phyloP scores from a whole-genome alignment of 139 green algal species.

The Bryopsis sp. region DNA sequence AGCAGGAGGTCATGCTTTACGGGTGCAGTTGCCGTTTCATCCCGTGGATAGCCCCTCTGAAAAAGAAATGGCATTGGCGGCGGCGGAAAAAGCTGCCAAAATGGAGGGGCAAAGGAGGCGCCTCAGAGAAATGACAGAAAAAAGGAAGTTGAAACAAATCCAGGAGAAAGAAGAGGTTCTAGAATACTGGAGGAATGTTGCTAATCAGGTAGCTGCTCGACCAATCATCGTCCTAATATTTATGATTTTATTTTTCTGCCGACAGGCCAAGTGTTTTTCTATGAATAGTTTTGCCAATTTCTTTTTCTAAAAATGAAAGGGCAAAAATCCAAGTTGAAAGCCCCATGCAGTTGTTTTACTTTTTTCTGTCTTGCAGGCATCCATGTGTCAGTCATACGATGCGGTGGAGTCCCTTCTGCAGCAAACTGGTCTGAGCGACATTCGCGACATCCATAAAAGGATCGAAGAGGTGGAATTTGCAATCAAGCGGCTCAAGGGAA shows the following conservation, averaged over 20 bases:
- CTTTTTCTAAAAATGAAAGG: no score
- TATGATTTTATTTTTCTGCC: no score
- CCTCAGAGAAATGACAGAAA: constrained; percentile 11
- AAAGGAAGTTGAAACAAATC: constrained; percentile 11
- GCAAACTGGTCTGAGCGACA: not conserved
- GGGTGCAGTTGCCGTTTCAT: constrained; percentile 14
- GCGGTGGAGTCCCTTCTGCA: not conserved
- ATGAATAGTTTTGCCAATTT: no score
- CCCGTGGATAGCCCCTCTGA: not conserved
- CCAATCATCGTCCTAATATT: no score
- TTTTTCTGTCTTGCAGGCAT: no score
- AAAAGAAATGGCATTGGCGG: constrained; percentile 4
- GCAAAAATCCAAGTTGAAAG: no score
- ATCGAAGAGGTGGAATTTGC: not conserved
- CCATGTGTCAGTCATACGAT: not conserved
- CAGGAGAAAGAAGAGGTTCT: constrained; percentile 18
- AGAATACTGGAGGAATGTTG: not conserved
- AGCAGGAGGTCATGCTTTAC: constrained; percentile 10
- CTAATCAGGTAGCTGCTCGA: no score
- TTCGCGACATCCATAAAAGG: not conserved
- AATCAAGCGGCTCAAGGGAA: constrained; percentile 7
- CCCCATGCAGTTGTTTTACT: no score
- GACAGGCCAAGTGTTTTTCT: no score
- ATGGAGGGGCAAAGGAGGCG: not conserved
- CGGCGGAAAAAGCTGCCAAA: constrained; percentile 10